Percentiles rank a stretch among this genome's conserved stretches.
Conservation (phyloP, 2,329 filamentous ascomycete genomes). For the Endoconidiophora laricicola region DNA sequence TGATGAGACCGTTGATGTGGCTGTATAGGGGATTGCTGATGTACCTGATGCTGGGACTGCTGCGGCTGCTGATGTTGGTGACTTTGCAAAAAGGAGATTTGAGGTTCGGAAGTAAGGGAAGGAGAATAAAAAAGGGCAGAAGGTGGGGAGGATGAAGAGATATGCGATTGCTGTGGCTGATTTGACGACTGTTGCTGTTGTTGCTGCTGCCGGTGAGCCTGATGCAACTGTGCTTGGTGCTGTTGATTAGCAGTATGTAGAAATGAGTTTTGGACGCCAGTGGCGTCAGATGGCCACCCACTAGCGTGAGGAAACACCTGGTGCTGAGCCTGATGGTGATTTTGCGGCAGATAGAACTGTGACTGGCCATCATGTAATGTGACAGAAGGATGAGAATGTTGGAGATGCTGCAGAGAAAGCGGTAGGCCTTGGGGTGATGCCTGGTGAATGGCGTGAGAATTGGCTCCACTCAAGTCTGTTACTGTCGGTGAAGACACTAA, state of each 20-base stretch:
- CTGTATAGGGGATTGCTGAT: background rate
- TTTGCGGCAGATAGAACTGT: slow-evolving; percentile 3
- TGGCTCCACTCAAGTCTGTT: slow-evolving; percentile 5
- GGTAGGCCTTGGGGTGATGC: slow-evolving; percentile 3
- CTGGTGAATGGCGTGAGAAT: slow-evolving; percentile 10
- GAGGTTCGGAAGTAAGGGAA: background rate
- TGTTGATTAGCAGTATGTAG: slow-evolving; percentile 1
- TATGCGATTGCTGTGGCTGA: background rate
- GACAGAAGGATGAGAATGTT: slow-evolving; percentile 1
- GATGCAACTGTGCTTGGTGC: slow-evolving; percentile 8
- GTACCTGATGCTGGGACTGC: background rate
- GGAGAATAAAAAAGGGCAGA: background rate
- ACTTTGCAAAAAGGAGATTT: slow-evolving; percentile 2
- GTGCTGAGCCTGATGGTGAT: slow-evolving; percentile 6
- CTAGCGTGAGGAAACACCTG: background rate
- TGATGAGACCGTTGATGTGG: no score
- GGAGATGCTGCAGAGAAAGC: background rate
- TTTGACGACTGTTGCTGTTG: background rate
- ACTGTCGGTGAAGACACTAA: slow-evolving; percentile 6
- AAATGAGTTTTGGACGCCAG: slow-evolving; percentile 8
- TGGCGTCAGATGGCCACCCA: slow-evolving; percentile 8
- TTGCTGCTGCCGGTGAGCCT: background rate
- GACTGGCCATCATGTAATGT: slow-evolving; percentile 3
- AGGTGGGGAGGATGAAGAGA: slow-evolving; percentile 2
- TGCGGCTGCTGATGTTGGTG: background rate